These are phyloP conservation scores for Cubamyces lactineus DNA, from an alignment of 768 basidiomycete species.

Conservation along the genomic window DNA sequence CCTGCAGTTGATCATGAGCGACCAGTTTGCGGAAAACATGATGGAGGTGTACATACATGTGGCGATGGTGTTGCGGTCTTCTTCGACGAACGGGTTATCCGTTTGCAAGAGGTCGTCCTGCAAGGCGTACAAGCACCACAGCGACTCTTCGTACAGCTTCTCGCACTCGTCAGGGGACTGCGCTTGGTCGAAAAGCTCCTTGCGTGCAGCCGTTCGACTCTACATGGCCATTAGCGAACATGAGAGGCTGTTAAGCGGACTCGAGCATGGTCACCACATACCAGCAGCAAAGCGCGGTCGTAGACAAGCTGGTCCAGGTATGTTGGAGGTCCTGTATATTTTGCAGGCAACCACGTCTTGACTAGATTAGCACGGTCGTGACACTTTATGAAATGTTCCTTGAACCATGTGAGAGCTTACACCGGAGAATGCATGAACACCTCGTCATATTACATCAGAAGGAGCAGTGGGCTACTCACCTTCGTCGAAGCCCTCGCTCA, in stretches of 20 bases:
- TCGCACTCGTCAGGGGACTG: conserved; percentile 82
- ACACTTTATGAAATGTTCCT: conserved; percentile 91
- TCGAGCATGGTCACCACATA: conserved; percentile 43
- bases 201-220: conserved; percentile 92
- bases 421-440: neutral
- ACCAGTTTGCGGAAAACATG: conserved; percentile 13
- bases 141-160: conserved; percentile 90
- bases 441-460: no score
- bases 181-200: conserved; percentile 84
- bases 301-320: conserved; percentile 93
- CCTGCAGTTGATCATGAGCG: conserved; percentile 42
- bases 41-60: conserved; percentile 56
- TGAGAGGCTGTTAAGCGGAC: neutral
- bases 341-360: conserved; percentile 85
- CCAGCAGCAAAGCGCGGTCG: conserved; percentile 85
- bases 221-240: conserved; percentile 35
- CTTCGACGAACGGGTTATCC: conserved; percentile 83
- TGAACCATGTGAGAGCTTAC: conserved; percentile 86
- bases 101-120: conserved; percentile 86
- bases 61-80: conserved; percentile 77
- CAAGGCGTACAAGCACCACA: conserved; percentile 92
- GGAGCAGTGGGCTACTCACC: conserved; percentile 45
- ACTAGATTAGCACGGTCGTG: conserved; percentile 88
- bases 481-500: conserved; percentile 81
- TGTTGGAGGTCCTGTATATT: conserved; percentile 79